phyloP scores from a whole-genome alignment of 2,329 filamentous ascomycete species.

The Exophiala sp. region DNA sequence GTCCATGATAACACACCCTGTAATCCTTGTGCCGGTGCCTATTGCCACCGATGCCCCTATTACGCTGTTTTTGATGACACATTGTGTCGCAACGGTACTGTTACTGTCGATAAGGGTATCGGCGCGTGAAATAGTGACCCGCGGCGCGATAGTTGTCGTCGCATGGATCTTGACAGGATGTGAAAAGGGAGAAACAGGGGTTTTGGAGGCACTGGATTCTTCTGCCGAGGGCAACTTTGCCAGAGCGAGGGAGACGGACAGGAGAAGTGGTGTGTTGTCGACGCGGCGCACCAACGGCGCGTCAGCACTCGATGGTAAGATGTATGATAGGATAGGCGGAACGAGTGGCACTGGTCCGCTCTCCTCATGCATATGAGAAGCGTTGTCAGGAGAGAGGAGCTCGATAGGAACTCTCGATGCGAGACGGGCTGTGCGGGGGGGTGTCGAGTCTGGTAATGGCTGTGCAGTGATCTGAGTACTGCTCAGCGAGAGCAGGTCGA shows the following conservation, averaged over 20 bases:
- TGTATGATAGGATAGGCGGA: constrained; percentile 32
- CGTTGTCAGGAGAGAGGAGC: constrained; percentile 19
- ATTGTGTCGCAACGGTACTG: constrained; percentile 82
- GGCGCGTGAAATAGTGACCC: constrained; percentile 74
- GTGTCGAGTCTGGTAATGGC: constrained; percentile 11
- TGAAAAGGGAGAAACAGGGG: constrained; percentile 67
- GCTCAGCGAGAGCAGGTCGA: constrained; percentile 53
- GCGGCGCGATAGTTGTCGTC: constrained; percentile 73
- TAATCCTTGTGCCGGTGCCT: constrained; percentile 76
- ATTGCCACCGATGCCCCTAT: constrained; percentile 86
- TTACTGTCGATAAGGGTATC: constrained; percentile 86
- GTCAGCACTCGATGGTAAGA: constrained; percentile 57
- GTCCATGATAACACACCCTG: constrained; percentile 90
- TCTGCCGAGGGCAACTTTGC: constrained; percentile 71
- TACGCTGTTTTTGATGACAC: constrained; percentile 87
- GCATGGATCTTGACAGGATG: constrained; percentile 78
- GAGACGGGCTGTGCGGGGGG: constrained; percentile 22
- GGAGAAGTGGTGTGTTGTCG: constrained; percentile 77
- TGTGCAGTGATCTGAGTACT: constrained; percentile 45
- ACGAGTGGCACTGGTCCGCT: constrained; percentile 20
- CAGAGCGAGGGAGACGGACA: constrained; percentile 77
- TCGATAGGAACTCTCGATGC: constrained; percentile 33
- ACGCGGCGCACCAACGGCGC: constrained; percentile 77
- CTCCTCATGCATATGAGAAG: constrained; percentile 15
- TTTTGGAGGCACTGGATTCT: constrained; percentile 55